Conservation (phyloP, 371 early-diverging fungal genomes). For the Mortierella sp. region DNA sequence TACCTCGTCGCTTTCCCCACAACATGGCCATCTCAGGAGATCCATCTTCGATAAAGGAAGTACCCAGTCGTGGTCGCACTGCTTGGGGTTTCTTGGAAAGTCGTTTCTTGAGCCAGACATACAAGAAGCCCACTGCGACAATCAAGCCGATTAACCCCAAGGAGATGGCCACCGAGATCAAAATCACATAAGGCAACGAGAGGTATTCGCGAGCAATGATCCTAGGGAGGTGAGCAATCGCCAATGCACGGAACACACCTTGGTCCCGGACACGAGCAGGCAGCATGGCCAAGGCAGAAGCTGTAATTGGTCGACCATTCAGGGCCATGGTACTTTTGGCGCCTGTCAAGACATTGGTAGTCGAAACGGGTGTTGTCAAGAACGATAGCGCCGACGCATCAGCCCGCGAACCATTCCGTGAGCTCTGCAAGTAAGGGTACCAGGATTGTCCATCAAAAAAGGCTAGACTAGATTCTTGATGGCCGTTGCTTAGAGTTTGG, state of each 20-base stretch:
- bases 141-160: constrained; percentile 74
- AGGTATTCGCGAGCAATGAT: constrained; percentile 52
- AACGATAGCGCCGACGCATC: background rate
- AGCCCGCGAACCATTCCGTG: constrained; percentile 44
- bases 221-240: constrained; percentile 39
- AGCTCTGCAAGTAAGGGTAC: constrained; percentile 72
- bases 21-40: background rate
- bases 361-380: too few species aligned
- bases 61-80: constrained; percentile 7
- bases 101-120: constrained; percentile 35
- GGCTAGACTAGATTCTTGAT: constrained; percentile 65
- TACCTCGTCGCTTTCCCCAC: too few species aligned
- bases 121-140: constrained; percentile 66
- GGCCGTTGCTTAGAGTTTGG: constrained; percentile 2
- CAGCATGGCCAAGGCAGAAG: too few species aligned
- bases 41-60: constrained; percentile 30
- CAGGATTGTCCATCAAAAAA: constrained; percentile 72
- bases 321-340: too few species aligned
- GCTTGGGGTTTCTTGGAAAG: constrained; percentile 2
- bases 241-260: constrained; percentile 40
- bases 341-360: too few species aligned
- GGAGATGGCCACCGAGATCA: constrained; percentile 75
- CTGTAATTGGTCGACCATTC: too few species aligned
- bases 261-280: constrained; percentile 33
- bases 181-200: constrained; percentile 69